Evolutionary conservation across 2,329 filamentous ascomycete species (phyloP).

Genomic region (Colletotrichum tropicicola): DNA sequence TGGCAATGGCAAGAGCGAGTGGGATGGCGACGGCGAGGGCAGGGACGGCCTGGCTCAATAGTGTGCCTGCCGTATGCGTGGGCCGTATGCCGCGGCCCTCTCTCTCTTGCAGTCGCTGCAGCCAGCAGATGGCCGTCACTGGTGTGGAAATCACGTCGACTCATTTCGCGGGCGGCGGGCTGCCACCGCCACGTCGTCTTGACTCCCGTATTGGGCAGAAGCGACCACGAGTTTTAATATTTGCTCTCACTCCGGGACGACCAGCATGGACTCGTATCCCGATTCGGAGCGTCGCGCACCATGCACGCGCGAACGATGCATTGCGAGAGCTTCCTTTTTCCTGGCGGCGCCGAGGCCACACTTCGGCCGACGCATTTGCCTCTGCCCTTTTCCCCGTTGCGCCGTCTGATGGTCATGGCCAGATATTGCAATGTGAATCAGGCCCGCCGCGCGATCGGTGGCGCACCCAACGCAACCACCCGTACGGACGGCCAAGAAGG

Average conservation of each 20-base stretch:
- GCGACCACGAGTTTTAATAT: not conserved
- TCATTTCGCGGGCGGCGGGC: not conserved
- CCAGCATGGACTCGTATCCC: slow-evolving; percentile 4
- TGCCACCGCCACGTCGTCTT: not conserved
- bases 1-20: too few species aligned
- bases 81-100: too few species aligned
- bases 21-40: too few species aligned
- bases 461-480: not conserved
- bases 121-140: not conserved
- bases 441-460: slow-evolving; percentile 20
- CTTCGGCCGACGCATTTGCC: slow-evolving; percentile 3
- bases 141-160: slow-evolving; percentile 20
- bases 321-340: slow-evolving; percentile 20
- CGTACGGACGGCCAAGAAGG: not conserved
- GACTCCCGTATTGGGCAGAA: not conserved
- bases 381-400: too few species aligned
- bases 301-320: not conserved
- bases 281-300: slow-evolving; percentile 2
- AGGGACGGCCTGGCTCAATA: too few species aligned
- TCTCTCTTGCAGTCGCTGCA: not conserved
- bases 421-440: slow-evolving; percentile 12
- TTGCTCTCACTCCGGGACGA: not conserved
- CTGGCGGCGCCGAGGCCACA: not conserved
- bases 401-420: not conserved
- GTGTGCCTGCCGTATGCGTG: too few species aligned